phyloP scores from a whole-genome alignment of 1,284 basidiomycete species.

The Ganoderma multipileum region DNA sequence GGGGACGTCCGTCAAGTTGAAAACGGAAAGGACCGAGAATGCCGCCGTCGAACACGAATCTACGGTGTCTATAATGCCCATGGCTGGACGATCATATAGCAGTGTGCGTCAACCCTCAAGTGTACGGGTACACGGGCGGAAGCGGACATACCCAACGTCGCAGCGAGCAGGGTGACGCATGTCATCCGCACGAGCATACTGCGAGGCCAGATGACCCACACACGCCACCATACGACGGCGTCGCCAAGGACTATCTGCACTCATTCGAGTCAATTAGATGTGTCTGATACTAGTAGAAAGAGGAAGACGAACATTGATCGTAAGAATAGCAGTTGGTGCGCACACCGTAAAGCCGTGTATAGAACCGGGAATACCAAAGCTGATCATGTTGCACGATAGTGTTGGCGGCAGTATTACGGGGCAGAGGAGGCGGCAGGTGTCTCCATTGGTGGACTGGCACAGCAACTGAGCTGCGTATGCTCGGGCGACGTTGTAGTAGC shows the following conservation, averaged over 20 bases:
- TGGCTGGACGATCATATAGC: background rate
- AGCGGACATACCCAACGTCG: slow-evolving; percentile 10
- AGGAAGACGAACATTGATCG: slow-evolving; percentile 1
- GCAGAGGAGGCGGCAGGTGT: background rate
- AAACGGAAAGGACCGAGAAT: background rate
- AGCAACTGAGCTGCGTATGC: background rate
- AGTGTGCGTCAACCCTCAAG: too few relatives aligned
- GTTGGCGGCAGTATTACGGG: background rate
- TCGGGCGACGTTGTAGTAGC: slow-evolving; percentile 3
- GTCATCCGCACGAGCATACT: slow-evolving; percentile 5
- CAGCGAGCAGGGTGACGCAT: slow-evolving; percentile 5
- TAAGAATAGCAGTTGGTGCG: slow-evolving; percentile 2
- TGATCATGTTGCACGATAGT: background rate
- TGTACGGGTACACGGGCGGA: too few relatives aligned
- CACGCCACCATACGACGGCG: slow-evolving; percentile 16
- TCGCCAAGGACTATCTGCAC: slow-evolving; percentile 2
- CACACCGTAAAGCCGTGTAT: background rate
- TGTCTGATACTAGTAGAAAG: background rate
- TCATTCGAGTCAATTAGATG: background rate
- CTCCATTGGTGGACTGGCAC: background rate
- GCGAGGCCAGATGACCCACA: slow-evolving; percentile 9
- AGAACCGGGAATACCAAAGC: slow-evolving; percentile 1
- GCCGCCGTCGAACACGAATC: background rate
- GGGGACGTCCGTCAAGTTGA: background rate
- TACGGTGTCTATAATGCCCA: background rate